Evolutionary conservation across 192 early-diverging fungal genomes (phyloP), one percentile per base, ranked within the genome.

Genomic region (Podila verticillata): DNA sequence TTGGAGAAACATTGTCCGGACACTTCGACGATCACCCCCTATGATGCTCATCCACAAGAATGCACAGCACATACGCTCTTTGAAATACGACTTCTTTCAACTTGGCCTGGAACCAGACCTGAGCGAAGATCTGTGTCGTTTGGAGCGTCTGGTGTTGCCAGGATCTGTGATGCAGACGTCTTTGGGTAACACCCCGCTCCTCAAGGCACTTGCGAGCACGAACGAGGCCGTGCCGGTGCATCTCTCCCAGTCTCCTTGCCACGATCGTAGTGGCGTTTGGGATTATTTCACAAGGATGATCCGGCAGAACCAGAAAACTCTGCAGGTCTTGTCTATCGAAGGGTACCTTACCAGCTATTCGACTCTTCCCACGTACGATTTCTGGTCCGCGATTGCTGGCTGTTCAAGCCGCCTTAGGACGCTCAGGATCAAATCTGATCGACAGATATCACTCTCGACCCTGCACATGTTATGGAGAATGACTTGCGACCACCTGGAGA

Each of bases 1-100:
- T 26, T 74, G 72, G 72, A 57, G 59, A 36, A 48, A 74, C 39
- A 66, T 34, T 20, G 17, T 49, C 24, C 51, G 51, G 7, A 24
- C 51, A 9, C 7, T 54, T 54, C 51, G 51, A 51, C 17, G 49
- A 24, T 54, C 51, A 8, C 51, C 51, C 17, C 51, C 51, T n/a
- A 54, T 17, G 51, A n/a, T n/a, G 20, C 51, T 54, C 22, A 24
- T 54, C 24, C 51, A 26, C 51, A 54, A 54, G 51, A 54, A 54
- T n/a, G 51, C 51, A 7, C 20, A 12, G 20, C 24, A 24, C n/a
- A 54, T 54, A 19, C 20, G 51, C 7, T 22, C 51, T 5, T 26
- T 54, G 51, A n/a, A 26, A 24, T 54, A 54, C 51, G 22, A 54
- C 5, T n/a, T 54, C 51, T 54, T 54, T 54, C 51, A 54, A n/a